Evolutionary conservation across 2,329 filamentous ascomycete species (phyloP), one percentile per base, ranked within the genome.

Genomic region (Colletotrichum eleusines): DNA sequence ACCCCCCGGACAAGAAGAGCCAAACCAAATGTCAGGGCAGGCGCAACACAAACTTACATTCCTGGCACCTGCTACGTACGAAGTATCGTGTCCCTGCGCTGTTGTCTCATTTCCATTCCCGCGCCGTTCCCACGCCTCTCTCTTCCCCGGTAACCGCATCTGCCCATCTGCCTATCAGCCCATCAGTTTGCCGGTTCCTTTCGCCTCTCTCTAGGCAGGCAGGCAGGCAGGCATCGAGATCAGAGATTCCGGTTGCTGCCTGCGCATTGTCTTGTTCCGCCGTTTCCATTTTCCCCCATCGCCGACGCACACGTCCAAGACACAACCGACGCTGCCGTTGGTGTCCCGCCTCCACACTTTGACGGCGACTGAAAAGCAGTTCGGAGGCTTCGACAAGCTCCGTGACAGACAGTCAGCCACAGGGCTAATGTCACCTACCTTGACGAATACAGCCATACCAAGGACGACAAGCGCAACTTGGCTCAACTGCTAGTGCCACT

Each of bases 211-310:
- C 20, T 5, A n/a, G 18, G 16, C n/a, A n/a, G n/a, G n/a, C n/a
- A n/a, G n/a, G n/a, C 40, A 44, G 42, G 18, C 16, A 44, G 42
- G 23, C 31, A 60, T 53, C 20, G 8, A 40, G 46, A 42, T 66
- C 48, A 38, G 46, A 35, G n/a, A 60, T 54, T 23, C 53, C 12
- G 9, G 23, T 57, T 42, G 67, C 54, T 69, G 55, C 55, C 33
- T 69, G 48, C 23, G 7, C 53, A 69, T 66, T 44, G 54, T 60
- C 50, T 61, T 60, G 63, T 46, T 14, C 42, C 26, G 51, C 42
- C 63, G 63, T 70, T 67, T 67, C 63, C 67, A 51, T 54, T 51
- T 62, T 70, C 58, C 26, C 42, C 67, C 67, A 70, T 70, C 55
- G 50, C 55, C 38, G 44, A 63, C 59, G 69, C 55, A 64, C 59